These are phyloP conservation scores for Stentor coeruleus DNA, from an alignment of 73 alveolate genomes.

Conservation along the genomic window DNA sequence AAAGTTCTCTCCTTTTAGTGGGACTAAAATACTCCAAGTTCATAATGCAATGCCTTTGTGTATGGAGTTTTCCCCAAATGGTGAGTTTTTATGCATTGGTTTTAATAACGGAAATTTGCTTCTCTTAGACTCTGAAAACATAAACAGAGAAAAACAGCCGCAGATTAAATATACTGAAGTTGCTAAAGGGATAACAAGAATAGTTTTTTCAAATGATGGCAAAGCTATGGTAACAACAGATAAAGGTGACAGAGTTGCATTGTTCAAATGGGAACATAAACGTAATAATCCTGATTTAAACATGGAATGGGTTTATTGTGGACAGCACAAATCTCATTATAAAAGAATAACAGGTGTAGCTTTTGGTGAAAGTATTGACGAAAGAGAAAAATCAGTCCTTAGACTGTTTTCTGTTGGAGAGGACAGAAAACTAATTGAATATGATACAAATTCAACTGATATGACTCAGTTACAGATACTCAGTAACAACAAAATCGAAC, in stretches of 20 bases:
- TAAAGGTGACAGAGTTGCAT: background rate
- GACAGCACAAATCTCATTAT: constrained; percentile 72
- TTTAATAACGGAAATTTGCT: constrained; percentile 57
- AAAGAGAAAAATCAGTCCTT: constrained; percentile 50
- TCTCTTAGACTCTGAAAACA: constrained; percentile 40
- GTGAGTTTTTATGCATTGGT: constrained; percentile 75
- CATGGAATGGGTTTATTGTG: constrained; percentile 72
- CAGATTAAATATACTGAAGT: constrained; percentile 41
- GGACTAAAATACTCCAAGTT: constrained; percentile 59
- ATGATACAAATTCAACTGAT: constrained; percentile 51
- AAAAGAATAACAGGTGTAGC: constrained; percentile 66
- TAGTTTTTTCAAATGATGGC: background rate
- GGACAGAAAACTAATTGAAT: constrained; percentile 68
- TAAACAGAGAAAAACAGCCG: constrained; percentile 38
- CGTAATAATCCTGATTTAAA: constrained; percentile 33
- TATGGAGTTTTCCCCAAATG: constrained; percentile 93
- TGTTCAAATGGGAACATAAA: background rate
- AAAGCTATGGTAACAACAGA: constrained; percentile 18
- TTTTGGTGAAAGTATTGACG: constrained; percentile 79
- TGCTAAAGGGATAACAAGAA: constrained; percentile 13
- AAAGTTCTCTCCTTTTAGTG: constrained; percentile 52
- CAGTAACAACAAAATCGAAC: constrained; percentile 51
- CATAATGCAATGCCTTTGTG: constrained; percentile 67
- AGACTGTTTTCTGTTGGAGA: constrained; percentile 78
- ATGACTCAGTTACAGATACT: constrained; percentile 41